Conservation (phyloP, 2,329 filamentous ascomycete genomes). For the Blastomyces emzantsi region DNA sequence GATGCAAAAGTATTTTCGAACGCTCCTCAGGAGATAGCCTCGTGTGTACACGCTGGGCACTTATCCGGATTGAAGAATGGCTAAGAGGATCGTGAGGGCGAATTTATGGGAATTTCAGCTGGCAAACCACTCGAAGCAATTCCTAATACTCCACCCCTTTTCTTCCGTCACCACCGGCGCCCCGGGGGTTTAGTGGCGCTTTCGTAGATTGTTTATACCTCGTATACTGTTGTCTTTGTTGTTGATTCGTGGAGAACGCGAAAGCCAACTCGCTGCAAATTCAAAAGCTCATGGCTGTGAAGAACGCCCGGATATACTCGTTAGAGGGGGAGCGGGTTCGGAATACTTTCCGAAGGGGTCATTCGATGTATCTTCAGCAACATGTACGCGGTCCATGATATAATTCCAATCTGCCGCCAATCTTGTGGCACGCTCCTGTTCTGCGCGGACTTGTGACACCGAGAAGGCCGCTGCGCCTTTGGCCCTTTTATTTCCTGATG, state of each 20-base stretch:
- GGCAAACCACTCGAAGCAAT: not conserved
- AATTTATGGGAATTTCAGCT: not conserved
- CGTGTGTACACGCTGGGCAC: not conserved
- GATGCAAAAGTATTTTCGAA: not conserved
- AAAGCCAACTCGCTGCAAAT: not conserved
- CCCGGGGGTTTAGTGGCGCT: not conserved
- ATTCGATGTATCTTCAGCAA: not conserved
- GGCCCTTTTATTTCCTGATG: not conserved
- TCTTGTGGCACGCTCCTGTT: not conserved
- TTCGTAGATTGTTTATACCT: not conserved
- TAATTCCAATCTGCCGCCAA: not conserved
- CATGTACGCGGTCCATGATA: not conserved
- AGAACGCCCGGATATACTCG: not conserved
- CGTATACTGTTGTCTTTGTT: too few relatives aligned
- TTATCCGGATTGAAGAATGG: not conserved
- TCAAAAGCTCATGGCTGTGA: not conserved
- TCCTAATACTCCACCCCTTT: not conserved
- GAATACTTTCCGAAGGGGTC: not conserved
- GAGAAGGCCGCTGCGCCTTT: not conserved
- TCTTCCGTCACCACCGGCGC: not conserved
- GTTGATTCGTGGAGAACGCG: not conserved
- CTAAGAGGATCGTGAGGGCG: too few relatives aligned
- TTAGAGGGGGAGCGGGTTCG: not conserved
- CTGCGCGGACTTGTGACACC: not conserved
- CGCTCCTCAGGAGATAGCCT: not conserved